Evolutionary conservation across 2,329 filamentous ascomycete species (phyloP).

Genomic region (Leptodontidium sp.): DNA sequence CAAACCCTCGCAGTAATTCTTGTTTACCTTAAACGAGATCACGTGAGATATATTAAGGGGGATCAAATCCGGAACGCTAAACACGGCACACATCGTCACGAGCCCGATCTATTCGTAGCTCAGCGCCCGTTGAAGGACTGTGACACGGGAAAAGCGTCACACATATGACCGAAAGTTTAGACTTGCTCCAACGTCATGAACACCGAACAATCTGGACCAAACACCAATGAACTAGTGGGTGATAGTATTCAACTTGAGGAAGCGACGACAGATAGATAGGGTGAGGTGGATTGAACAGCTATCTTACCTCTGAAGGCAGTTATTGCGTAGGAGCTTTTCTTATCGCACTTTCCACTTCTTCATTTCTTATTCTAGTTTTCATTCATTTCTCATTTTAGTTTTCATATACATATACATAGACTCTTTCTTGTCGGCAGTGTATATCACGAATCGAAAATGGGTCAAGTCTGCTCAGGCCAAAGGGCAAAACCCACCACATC

Average conservation of each 20-base stretch:
- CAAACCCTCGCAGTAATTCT: background rate
- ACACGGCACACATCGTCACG: constrained; percentile 8
- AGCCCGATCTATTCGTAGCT: background rate
- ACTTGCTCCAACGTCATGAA: background rate
- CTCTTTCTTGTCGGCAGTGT: background rate
- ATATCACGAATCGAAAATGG: background rate
- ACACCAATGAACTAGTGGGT: background rate
- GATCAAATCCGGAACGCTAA: constrained; percentile 2
- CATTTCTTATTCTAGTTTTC: background rate
- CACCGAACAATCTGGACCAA: background rate
- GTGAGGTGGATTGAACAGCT: no score
- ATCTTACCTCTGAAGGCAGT: background rate
- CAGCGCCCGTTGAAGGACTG: background rate
- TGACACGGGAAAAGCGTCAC: constrained; percentile 5
- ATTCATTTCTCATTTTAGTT: background rate
- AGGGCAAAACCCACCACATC: background rate
- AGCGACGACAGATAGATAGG: background rate
- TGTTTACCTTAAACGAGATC: constrained; percentile 21
- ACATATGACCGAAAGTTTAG: background rate
- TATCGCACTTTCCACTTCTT: background rate
- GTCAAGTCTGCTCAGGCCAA: background rate
- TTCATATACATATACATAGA: background rate
- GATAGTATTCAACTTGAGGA: background rate
- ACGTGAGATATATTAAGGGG: constrained; percentile 20
- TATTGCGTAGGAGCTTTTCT: background rate